Evolutionary conservation across 176 grass and related monocot species (phyloP), one percentile per base, ranked within the genome.

Genomic region (Musa schizocarpa): DNA sequence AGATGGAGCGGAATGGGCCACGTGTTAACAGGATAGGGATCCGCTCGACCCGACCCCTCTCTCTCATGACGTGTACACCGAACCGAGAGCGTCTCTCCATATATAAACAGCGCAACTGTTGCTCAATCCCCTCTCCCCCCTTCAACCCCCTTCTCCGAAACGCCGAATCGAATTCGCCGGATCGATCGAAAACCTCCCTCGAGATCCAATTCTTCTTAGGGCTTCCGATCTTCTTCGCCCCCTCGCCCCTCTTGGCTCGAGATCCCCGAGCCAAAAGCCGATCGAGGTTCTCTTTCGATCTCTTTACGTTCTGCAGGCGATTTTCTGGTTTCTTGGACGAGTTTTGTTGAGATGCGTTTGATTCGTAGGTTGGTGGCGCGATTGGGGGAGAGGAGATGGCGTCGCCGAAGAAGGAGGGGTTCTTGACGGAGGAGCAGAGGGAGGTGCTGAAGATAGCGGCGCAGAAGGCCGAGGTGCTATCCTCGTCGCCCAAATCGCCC

Each of bases 351-450:
- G 24, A 68, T 68, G 64, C 13, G 9, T 1, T 74, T 1, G 9
- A 56, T 25, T 19, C 50, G 50, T 73, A 53, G n/a, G n/a, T 73
- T 73, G n/a, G 50, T 43, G 52, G 71, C 11, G 4, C 19, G 50
- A 56, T 74, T 71, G n/a, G 53, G 19, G 68, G 68, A 54, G 65
- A 65, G 71, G 58, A 56, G 69, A 98, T 98, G 95, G 76, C 95
- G 72, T 98, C 90, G 80, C 95, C 95, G 76, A 93, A 84, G 95
- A 98, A 89, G 59, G 95, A 89, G 29, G 95, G 95, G 53, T 91
- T 93, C 75, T 80, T 98, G 80, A 93, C 95, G 25, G 88, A 94
- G 70, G 77, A 98, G 65, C 95, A 93, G 89, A 78, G 95, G 85
- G 82, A 98, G 84, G 79, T 85, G 81, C 82, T 97, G 79, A 87